phyloP scores from a whole-genome alignment of 352 stramenopile species.

The Blastocystis sp. region DNA sequence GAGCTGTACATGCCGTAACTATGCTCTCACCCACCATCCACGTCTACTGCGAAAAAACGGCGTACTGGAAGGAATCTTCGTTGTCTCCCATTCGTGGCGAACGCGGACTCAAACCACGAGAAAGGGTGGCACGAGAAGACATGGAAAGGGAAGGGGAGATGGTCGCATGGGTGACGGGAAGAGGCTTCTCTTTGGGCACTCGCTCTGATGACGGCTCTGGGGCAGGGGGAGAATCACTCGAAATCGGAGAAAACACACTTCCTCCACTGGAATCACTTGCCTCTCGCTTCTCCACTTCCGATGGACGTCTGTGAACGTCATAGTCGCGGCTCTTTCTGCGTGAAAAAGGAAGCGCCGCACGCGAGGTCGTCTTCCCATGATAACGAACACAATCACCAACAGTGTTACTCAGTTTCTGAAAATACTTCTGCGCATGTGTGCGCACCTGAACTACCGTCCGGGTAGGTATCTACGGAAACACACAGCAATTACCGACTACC shows the following conservation, averaged over 20 bases:
- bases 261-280: background rate
- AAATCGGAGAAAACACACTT: background rate
- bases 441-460: slow-evolving; percentile 70
- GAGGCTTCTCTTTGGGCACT: too few relatives aligned
- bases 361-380: background rate
- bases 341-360: background rate
- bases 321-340: slow-evolving; percentile 31
- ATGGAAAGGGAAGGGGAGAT: too few relatives aligned
- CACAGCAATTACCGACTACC: background rate
- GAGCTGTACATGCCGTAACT: background rate
- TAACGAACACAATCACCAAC: background rate
- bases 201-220: too few relatives aligned
- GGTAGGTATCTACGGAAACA: slow-evolving; percentile 29
- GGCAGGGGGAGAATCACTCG: background rate
- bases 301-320: background rate
- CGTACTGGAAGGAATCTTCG: too few relatives aligned
- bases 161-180: too few relatives aligned
- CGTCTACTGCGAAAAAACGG: background rate
- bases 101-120: background rate
- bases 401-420: slow-evolving; percentile 70
- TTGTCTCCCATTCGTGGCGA: background rate
- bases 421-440: slow-evolving; percentile 76
- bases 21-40: background rate
- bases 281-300: background rate
- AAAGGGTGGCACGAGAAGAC: too few relatives aligned